Base-by-base conservation (phyloP, 1,139 yeast genomes). In the Suhomyces ambrosiae region DNA sequence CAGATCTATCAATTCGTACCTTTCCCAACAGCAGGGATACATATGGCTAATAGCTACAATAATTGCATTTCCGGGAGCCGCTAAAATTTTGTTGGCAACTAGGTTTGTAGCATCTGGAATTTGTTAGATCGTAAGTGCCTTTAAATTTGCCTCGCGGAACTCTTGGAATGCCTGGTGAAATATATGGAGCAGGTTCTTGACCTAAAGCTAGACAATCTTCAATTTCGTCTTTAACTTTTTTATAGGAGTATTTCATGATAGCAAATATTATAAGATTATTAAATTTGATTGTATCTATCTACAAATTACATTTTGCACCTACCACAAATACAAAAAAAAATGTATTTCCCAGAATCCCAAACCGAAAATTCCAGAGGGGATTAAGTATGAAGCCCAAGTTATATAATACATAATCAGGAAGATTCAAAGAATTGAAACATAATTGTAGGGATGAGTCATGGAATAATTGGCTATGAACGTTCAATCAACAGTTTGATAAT, bases 121-220 rank as follows among this genome's bases (percentile, higher is more conserved):
- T 46, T 12, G 54, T 39, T n/a, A 50, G 45, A 31, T 54, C 54
- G 22, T 32, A 39, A 23, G 27, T 22, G 7, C 58, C 58, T 19
- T 40, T 42, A 42, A 50, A 50, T 36, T 41, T 41, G 3, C 52
- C 52, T 18, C 40, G 14, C 11, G 30, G 26, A 23, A 34, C 30
- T n/a, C 31, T 32, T 11, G 36, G 23, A 5, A 28, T 15, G n/a
- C 18, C 6, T 12, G 15, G 16, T 12, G 10, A 5, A 11, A 25
- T 10, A 6, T 15, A 7, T 12, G 17, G 17, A 6, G 27, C 16
- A 5, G 16, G 16, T 6, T 7, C 8, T 9, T 19, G 8, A 19
- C 7, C 22, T 19, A 7, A 7, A 7, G 22, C 22, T 19, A 9
- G 8, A 19, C 9, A 7, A 7, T 19, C 22, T 7, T 19, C 8